Conservation (phyloP, 1,284 basidiomycete species). For the Tylopilus orsonianus region DNA sequence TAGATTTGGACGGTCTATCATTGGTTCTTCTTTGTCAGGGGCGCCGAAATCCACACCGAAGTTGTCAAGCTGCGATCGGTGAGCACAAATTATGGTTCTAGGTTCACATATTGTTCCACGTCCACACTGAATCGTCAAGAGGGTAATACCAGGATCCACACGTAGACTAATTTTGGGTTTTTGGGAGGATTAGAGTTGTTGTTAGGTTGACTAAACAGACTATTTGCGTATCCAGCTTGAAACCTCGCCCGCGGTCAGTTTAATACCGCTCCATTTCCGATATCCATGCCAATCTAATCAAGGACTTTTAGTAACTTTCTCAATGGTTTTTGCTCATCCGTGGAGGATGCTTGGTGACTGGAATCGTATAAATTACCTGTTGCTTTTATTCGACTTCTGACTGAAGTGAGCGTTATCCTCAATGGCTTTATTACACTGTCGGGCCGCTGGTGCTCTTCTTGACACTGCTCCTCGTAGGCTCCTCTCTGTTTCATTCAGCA, state of each 20-base stretch:
- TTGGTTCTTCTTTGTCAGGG: background rate
- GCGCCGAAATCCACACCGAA: background rate
- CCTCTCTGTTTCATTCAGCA: constrained; percentile 8
- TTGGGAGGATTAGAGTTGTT: too few relatives aligned
- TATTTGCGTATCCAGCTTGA: background rate
- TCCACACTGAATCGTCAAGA: background rate
- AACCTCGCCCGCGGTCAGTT: background rate
- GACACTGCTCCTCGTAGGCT: constrained; percentile 8
- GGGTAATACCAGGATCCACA: background rate
- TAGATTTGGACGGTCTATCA: background rate
- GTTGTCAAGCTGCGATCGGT: background rate
- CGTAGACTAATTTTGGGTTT: constrained; percentile 6
- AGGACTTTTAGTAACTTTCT: constrained; percentile 1
- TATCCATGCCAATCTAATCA: constrained; percentile 1
- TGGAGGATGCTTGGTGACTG: background rate
- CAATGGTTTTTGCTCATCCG: background rate
- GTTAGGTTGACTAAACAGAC: constrained; percentile 1
- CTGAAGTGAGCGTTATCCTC: background rate
- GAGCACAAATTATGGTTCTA: background rate
- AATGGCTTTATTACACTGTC: constrained; percentile 20
- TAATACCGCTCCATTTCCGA: constrained; percentile 28
- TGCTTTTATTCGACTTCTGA: background rate
- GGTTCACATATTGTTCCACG: background rate
- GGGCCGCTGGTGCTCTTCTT: constrained; percentile 8
- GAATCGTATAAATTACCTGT: constrained; percentile 23